Evolutionary conservation across 768 basidiomycete species (phyloP).

Genomic region (Holtermannia corniformis): DNA sequence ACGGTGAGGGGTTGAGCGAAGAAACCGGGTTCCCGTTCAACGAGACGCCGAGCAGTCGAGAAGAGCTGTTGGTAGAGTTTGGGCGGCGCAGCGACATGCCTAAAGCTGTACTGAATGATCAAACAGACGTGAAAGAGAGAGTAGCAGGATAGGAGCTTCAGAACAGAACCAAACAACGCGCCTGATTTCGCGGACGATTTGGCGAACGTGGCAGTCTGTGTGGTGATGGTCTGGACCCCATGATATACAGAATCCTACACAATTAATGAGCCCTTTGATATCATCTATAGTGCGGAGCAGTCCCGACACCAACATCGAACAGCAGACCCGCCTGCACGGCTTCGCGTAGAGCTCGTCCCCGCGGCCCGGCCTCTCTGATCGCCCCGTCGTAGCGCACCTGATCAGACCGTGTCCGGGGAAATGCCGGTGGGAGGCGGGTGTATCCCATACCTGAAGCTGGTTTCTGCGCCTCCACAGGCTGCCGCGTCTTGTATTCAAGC

Average conservation of each 20-base stretch:
- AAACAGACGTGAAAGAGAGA: too few species aligned
- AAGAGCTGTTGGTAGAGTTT: background rate
- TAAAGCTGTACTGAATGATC: too few species aligned
- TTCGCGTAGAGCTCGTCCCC: slow-evolving; percentile 13
- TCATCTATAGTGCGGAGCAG: too few species aligned
- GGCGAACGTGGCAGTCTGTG: too few species aligned
- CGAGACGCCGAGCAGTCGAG: background rate
- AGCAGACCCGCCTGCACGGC: slow-evolving; percentile 10
- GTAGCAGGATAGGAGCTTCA: too few species aligned
- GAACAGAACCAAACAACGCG: too few species aligned
- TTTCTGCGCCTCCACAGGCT: background rate
- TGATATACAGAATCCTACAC: too few species aligned
- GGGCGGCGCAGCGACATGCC: background rate
- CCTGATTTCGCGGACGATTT: too few species aligned
- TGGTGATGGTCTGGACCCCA: too few species aligned
- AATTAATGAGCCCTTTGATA: too few species aligned
- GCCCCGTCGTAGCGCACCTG: background rate
- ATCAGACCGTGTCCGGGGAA: background rate
- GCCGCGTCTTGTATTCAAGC: slow-evolving; percentile 13
- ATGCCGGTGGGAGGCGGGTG: background rate
- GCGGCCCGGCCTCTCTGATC: slow-evolving; percentile 9
- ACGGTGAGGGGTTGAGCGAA: background rate
- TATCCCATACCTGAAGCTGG: background rate
- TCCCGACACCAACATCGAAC: background rate
- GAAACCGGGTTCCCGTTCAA: background rate